Evolutionary conservation across 2,329 filamentous ascomycete species (phyloP).

Genomic region (Aspergillus ibericus): DNA sequence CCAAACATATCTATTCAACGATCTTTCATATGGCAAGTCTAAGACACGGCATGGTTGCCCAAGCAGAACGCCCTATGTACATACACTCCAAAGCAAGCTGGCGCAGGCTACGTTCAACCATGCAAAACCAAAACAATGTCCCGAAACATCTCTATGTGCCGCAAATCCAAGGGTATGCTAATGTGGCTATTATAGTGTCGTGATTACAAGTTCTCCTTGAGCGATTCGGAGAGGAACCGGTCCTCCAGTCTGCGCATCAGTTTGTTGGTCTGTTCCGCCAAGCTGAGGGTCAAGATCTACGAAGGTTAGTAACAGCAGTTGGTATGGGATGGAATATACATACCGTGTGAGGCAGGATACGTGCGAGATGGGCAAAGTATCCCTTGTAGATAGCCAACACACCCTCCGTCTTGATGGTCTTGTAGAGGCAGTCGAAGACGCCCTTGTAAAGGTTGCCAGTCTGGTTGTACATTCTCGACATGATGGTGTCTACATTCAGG

Average conservation of each 20-base stretch:
- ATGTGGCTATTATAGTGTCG: not conserved
- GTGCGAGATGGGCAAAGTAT: slow-evolving; percentile 88
- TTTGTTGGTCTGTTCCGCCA: slow-evolving; percentile 98
- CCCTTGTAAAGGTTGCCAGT: slow-evolving; percentile 95
- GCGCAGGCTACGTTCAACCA: not conserved
- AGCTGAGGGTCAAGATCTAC: slow-evolving; percentile 79
- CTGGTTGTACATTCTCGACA: slow-evolving; percentile 99
- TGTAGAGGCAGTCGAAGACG: slow-evolving; percentile 85
- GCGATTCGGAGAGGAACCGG: slow-evolving; percentile 50
- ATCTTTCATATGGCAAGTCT: slow-evolving; percentile 17
- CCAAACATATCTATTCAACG: slow-evolving; percentile 3
- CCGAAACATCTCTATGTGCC: slow-evolving; percentile 1
- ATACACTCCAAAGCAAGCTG: slow-evolving; percentile 13
- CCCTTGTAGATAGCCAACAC: slow-evolving; percentile 95
- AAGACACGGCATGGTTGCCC: slow-evolving; percentile 10
- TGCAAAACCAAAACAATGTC: not conserved
- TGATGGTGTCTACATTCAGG: slow-evolving; percentile 74
- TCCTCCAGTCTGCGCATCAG: slow-evolving; percentile 77
- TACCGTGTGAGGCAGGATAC: slow-evolving; percentile 89
- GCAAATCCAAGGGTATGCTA: not conserved
- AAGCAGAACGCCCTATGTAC: slow-evolving; percentile 24
- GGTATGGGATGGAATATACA: slow-evolving; percentile 20
- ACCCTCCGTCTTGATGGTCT: slow-evolving; percentile 90
- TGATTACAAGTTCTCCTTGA: slow-evolving; percentile 49
- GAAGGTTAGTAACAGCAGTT: slow-evolving; percentile 22